Base-by-base conservation (phyloP, 805 yeast species). In the Zygosaccharomyces gambellarensis region DNA sequence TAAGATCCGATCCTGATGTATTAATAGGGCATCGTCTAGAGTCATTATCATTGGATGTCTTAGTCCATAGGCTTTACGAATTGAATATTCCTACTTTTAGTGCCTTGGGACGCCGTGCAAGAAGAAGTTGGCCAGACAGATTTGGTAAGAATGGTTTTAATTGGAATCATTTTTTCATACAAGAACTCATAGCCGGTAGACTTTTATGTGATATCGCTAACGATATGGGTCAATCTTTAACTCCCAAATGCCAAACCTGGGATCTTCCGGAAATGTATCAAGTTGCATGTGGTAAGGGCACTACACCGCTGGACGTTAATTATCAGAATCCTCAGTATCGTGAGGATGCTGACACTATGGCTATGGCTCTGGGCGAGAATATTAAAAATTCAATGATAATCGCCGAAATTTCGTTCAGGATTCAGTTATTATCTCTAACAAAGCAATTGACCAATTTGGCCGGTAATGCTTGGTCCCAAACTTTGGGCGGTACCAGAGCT, bases 401-500 rank as follows among this genome's bases (percentile, higher is more conserved):
- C 14, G 87, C 90, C 2, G 85, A 85, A 48, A 73, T 94, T 49
- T 90, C 96, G 0, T 82, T 90, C 63, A 76, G 85, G 54, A 80
- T 83, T 48, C 98, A 94, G 68, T 83, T 94, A 50, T 70, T 94
- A 47, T 88, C 97, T 1, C 74, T 94, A 47, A 87, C 98, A 0
- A 88, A 88, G 59, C 96, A 90, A 62, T 74, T 94, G 61, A 94
- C 99, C 1, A 86, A 85, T 56, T 74, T 94, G 53, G 97, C 98
- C 1, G 99, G 99, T 59, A 94, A 94, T 66, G 92, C 97, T 0
- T 94, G 99, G 99, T 79, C 95, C 1, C 90, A 88, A 54, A 94
- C 99, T 0, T 74, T 94, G 45, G 83, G 89, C 45, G 99, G 99
- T 69, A 89, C 97, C 0, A 79, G 99, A 60, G 95, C 96, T 8